phyloP scores from a whole-genome alignment of 768 basidiomycete genomes.

The Chalciporus chontae region DNA sequence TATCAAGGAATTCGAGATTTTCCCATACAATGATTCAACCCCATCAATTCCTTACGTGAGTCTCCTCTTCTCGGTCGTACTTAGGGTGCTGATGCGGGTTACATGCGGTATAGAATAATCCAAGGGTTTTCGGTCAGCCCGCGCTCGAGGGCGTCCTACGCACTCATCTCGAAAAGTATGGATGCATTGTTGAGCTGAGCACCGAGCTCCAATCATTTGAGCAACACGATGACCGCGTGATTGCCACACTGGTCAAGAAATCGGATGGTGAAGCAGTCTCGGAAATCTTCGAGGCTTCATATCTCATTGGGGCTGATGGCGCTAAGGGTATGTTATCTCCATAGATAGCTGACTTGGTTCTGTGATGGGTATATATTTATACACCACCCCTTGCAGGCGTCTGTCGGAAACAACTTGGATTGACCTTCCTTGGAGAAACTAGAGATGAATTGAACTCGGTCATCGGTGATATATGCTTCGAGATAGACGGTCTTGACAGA shows the following conservation, averaged over 20 bases:
- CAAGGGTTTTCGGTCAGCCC: constrained; percentile 22
- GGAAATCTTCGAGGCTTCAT: constrained; percentile 31
- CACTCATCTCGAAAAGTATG: constrained; percentile 18
- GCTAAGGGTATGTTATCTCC: constrained; percentile 25
- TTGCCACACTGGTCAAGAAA: constrained; percentile 32
- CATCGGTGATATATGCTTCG: constrained; percentile 37
- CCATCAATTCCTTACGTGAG: constrained; percentile 29
- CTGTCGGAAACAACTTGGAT: constrained; percentile 37
- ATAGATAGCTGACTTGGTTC: too few species aligned
- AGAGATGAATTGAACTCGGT: constrained; percentile 23
- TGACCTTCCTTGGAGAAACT: constrained; percentile 42
- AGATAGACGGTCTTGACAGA: constrained; percentile 26
- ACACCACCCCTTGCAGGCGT: constrained; percentile 19
- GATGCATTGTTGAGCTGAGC: constrained; percentile 38
- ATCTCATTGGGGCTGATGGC: constrained; percentile 42
- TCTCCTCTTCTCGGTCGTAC: background rate
- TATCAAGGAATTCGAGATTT: constrained; percentile 5
- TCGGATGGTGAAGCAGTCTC: constrained; percentile 18
- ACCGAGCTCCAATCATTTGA: constrained; percentile 44
- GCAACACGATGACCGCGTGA: constrained; percentile 35
- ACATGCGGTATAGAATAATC: constrained; percentile 6
- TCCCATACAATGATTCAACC: constrained; percentile 14
- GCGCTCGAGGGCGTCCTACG: constrained; percentile 27
- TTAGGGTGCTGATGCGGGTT: background rate
- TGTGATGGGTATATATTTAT: background rate